Evolutionary conservation across 768 basidiomycete genomes (phyloP).

Genomic region (Kockovaella imperatae): DNA sequence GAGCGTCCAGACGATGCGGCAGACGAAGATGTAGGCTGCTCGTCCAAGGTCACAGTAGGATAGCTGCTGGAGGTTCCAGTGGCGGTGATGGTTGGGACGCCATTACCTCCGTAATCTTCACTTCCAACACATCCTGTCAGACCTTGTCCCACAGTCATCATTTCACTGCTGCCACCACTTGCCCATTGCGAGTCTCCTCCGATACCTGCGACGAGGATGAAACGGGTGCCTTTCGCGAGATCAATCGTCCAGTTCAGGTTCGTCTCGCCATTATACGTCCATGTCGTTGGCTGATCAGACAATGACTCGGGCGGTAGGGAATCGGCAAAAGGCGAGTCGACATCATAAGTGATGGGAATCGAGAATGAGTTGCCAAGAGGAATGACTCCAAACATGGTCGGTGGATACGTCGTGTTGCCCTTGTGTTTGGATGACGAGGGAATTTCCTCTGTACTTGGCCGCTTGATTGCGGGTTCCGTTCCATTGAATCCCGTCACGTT

Average conservation of each 20-base stretch:
- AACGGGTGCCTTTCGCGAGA: conserved; percentile 34
- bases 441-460: background rate
- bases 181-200: conserved; percentile 38
- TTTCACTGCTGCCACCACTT: conserved; percentile 25
- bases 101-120: conserved; percentile 1
- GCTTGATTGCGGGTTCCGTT: background rate
- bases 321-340: conserved; percentile 15
- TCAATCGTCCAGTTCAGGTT: conserved; percentile 36
- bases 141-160: conserved; percentile 40
- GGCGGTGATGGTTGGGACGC: conserved; percentile 27
- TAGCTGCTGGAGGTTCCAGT: conserved; percentile 1
- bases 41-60: background rate
- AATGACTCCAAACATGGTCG: conserved; percentile 39
- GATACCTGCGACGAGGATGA: conserved; percentile 37
- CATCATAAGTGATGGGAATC: conserved; percentile 30
- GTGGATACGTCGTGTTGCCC: conserved; percentile 36
- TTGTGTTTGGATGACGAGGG: conserved; percentile 18
- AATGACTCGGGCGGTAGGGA: conserved; percentile 20
- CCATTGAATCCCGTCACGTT: conserved; percentile 14
- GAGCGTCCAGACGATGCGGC: background rate
- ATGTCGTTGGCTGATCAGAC: conserved; percentile 30
- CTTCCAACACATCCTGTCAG: conserved; percentile 13
- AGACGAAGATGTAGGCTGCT: background rate
- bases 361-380: conserved; percentile 36
- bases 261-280: conserved; percentile 23